Base-by-base conservation (phyloP, 495 filamentous ascomycete genomes). In the Haplographium delicatum region DNA sequence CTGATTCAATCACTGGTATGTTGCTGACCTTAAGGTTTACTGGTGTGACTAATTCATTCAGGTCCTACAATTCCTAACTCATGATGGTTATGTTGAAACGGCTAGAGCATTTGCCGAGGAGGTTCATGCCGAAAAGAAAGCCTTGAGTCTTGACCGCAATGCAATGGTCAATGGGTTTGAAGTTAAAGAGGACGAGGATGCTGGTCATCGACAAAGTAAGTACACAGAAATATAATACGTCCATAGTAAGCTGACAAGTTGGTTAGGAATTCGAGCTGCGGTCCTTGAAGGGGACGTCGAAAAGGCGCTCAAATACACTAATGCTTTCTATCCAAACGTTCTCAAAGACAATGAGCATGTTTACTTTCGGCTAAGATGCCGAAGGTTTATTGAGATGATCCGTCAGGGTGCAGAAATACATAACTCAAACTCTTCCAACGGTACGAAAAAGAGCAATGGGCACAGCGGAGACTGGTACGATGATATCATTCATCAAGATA, bases 311-410 rank as follows among this genome's bases (percentile, higher is more conserved):
- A 83, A 88, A 62, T 80, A 84, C 62, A 96, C 87, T 24, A 80
- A 83, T 47, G 70, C 72, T 5, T 89, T 80, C 58, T 97, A 96
- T 62, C 84, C 88, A 8, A 70, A 74, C 19, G 93, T 97, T 5
- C 75, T 99, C 9, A 74, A 80, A 33, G 79, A 88, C n/a, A 88
- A 95, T 56, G 81, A 88, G 25, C 83, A 90, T 33, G 90, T 96
- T 23, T 85, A 89, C 64, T 99, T 97, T 68, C 84, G 88, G 47
- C 72, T 99, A 40, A 80, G 84, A 50, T 95, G 93, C 61, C 79
- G 89, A 54, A 95, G 91, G 66, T 95, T 96, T 61, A 80, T 97
- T 41, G 93, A 98, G 67, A 95, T 98, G 88, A 91, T 96, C 56
- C 83, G 90, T 20, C 80, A 76, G 49, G 84, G 80, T 50, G 84